Evolutionary conservation across 2,329 filamentous ascomycete species (phyloP).

Genomic region (Colletotrichum noveboracense): DNA sequence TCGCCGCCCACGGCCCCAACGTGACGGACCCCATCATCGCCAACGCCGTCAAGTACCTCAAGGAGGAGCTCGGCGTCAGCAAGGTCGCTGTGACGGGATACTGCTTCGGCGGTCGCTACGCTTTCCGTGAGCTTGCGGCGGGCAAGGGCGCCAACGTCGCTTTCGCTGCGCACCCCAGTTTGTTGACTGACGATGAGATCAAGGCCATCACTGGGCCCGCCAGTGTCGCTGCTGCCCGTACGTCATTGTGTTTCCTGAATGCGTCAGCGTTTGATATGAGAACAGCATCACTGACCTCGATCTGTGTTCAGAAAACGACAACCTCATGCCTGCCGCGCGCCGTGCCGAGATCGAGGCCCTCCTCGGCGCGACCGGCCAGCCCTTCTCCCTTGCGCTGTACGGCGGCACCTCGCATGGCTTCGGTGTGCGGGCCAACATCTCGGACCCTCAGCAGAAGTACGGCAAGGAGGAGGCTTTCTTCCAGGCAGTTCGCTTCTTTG

Average conservation of each 20-base stretch:
- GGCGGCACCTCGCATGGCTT: conserved; percentile 76
- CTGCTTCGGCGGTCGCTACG: conserved; percentile 68
- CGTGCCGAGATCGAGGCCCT: conserved; percentile 63
- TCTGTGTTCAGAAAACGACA: conserved; percentile 55
- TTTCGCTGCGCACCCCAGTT: conserved; percentile 69
- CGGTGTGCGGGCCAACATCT: conserved; percentile 68
- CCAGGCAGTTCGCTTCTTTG: conserved; percentile 80
- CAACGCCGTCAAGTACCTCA: conserved; percentile 50
- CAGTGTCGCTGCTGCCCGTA: conserved; percentile 67
- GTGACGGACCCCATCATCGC: conserved; percentile 52
- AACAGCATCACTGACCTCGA: neutral
- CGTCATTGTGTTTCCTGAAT: neutral
- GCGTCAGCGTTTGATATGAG: neutral
- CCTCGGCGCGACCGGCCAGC: conserved; percentile 53
- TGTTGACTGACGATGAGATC: conserved; percentile 65
- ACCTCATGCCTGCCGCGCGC: conserved; percentile 60
- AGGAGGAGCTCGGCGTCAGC: conserved; percentile 51
- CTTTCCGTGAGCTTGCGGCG: conserved; percentile 56
- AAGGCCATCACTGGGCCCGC: conserved; percentile 60
- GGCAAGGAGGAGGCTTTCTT: conserved; percentile 81
- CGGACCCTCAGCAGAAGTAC: conserved; percentile 59
- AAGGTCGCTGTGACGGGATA: conserved; percentile 65
- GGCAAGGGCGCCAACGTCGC: conserved; percentile 62
- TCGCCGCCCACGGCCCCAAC: conserved; percentile 41
- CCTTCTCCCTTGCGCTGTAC: conserved; percentile 76